Percentiles rank a stretch among this genome's conserved stretches.
These are phyloP conservation scores for Penicillium rolfsii DNA, from an alignment of 2,329 filamentous ascomycete species.

Conservation along the genomic window DNA sequence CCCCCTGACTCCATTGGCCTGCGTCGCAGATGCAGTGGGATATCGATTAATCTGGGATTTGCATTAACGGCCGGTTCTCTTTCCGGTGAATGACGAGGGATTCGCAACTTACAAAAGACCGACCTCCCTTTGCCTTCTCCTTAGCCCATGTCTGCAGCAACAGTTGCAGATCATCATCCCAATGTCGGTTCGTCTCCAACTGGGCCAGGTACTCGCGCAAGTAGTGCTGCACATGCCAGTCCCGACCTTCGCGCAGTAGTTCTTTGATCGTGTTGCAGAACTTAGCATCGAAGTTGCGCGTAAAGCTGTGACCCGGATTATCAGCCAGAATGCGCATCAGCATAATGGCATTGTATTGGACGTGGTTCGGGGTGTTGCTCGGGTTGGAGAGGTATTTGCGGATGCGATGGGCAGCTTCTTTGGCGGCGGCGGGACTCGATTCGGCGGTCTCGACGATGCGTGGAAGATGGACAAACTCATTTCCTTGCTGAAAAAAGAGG, in stretches of 20 bases:
- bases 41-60: conserved; percentile 15
- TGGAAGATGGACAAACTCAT: conserved; percentile 90
- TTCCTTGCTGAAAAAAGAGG: conserved; percentile 58
- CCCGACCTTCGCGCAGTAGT: conserved; percentile 69
- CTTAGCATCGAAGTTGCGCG: conserved; percentile 83
- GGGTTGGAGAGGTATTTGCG: conserved; percentile 80
- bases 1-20: not conserved
- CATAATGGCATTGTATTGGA: conserved; percentile 97
- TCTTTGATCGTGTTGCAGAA: conserved; percentile 78
- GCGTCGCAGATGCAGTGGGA: conserved; percentile 2
- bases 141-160: conserved; percentile 86
- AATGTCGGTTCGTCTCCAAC: conserved; percentile 70
- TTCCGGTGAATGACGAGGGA: not conserved
- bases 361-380: conserved; percentile 65
- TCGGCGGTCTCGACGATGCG: conserved; percentile 94
- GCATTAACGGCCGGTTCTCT: not conserved
- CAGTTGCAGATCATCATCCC: conserved; percentile 73
- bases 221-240: conserved; percentile 80
- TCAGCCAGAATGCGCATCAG: conserved; percentile 87
- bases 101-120: conserved; percentile 39
- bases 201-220: conserved; percentile 82
- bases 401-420: conserved; percentile 77
- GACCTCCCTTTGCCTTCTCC: conserved; percentile 71
- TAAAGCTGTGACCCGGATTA: conserved; percentile 89
- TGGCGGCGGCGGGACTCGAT: conserved; percentile 82